A percentile compares a stretch with the other conserved stretches of the same genome.
Conservation (phyloP, 768 basidiomycete species). For the Lentinula aciculospora region DNA sequence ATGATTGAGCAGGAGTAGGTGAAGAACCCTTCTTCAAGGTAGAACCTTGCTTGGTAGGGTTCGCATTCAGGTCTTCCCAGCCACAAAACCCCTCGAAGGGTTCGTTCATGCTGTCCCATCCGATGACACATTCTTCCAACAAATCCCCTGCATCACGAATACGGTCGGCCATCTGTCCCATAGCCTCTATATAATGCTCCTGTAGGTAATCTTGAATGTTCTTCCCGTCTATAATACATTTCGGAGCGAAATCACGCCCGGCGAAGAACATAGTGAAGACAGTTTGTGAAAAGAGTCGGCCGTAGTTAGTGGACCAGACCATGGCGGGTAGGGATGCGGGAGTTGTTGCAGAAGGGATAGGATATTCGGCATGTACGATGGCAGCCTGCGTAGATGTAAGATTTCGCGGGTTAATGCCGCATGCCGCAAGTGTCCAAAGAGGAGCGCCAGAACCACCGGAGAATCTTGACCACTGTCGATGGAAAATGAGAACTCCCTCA, state of each 20-base stretch:
- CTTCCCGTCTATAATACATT: constrained; percentile 83
- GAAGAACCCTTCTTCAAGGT: constrained; percentile 81
- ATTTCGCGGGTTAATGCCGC: constrained; percentile 82
- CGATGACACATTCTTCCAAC: constrained; percentile 84
- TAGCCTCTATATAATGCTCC: constrained; percentile 67
- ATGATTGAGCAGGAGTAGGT: constrained; percentile 79
- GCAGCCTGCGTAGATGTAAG: constrained; percentile 84
- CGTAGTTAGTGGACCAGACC: constrained; percentile 97
- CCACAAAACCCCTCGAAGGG: constrained; percentile 78
- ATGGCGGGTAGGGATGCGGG: constrained; percentile 82
- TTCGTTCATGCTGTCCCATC: constrained; percentile 97
- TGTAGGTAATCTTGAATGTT: constrained; percentile 92
- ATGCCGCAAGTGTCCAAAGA: constrained; percentile 87
- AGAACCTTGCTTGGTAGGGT: constrained; percentile 63
- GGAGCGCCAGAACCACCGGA: constrained; percentile 94
- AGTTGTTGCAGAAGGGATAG: constrained; percentile 50
- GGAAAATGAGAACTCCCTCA: neutral
- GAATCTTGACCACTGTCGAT: constrained; percentile 87
- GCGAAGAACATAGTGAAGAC: constrained; percentile 95
- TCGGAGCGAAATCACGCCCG: constrained; percentile 84
- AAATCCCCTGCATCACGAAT: constrained; percentile 72
- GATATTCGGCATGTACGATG: constrained; percentile 88
- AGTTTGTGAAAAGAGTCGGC: constrained; percentile 81
- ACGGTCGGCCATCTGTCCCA: constrained; percentile 69
- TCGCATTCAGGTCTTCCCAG: constrained; percentile 60